Evolutionary conservation across 352 stramenopile species (phyloP), one percentile per base, ranked within the genome.

Genomic region (Phytopythium vexans): DNA sequence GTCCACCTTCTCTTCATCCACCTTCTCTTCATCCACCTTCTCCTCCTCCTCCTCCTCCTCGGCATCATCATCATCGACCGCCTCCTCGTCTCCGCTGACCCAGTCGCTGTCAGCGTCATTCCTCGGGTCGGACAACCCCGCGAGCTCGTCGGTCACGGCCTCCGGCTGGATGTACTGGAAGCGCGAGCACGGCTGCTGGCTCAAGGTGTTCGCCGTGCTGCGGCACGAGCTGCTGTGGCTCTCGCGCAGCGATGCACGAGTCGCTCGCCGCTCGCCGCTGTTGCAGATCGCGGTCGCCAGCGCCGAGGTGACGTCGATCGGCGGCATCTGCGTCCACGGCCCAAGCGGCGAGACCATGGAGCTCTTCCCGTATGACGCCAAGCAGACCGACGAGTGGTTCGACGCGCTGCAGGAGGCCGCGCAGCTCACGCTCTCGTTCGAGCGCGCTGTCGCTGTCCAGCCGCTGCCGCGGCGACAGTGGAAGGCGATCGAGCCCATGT

Each of bases 141-240:
- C 66, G 33, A 35, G 43, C 31, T 37, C 57, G 11, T 12, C 45
- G 15, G 55, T 46, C 41, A 57, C 62, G 27, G 41, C 66, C 27
- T 63, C 83, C 43, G 77, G 72, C 37, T 91, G 81, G 81, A 86
- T 89, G 70, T 91, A 89, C 68, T 91, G 81, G 81, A 77, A 78
- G 41, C 77, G 70, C 49, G 73, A 77, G 49, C 48, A 44, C 40
- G 64, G 77, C 51, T 86, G 71, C 66, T 91, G 81, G 81, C 76
- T 83, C 53, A 91, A 91, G 61, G 81, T 91, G 49, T 89, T 75
- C 61, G 77, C 72, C 46, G 75, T 86, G 42, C 62, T 89, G 52
- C 70, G 70, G 39, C 78, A 87, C 56, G 72, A 91, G 60, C 62
- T 86, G 48, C 54, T 91, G 41, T 91, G 76, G 71, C 74, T 91